Conservation (phyloP, 805 yeast genomes). For the Starmerella khaoyaiensis region DNA sequence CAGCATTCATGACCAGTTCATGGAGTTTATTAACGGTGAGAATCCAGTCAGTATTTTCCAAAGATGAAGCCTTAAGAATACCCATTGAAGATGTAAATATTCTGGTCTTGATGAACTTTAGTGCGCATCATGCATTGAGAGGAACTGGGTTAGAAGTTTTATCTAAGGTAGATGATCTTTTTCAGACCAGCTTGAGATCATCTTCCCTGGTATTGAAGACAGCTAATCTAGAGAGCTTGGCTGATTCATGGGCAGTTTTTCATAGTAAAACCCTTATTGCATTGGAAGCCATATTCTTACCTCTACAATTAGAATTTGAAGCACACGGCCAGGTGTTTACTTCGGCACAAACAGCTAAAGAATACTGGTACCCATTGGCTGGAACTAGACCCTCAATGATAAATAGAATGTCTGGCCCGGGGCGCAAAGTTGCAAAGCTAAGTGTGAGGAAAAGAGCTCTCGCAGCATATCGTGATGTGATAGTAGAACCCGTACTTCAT, state of each 20-base stretch:
- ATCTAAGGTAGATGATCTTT: constrained; percentile 35
- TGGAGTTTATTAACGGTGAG: constrained; percentile 37
- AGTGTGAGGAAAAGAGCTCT: constrained; percentile 25
- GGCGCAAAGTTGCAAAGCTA: constrained; percentile 13
- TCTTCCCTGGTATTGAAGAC: constrained; percentile 21
- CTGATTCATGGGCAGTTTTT: constrained; percentile 45
- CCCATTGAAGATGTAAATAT: constrained; percentile 48
- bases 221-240: constrained; percentile 21
- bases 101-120: constrained; percentile 33
- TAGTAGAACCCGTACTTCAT: constrained; percentile 26
- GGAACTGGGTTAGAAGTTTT: constrained; percentile 31
- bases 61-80: constrained; percentile 34
- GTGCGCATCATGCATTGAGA: constrained; percentile 30
- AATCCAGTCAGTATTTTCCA: constrained; percentile 36
- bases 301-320: constrained; percentile 41
- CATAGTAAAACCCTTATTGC: constrained; percentile 44
- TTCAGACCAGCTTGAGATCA: constrained; percentile 32
- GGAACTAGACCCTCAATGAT: constrained; percentile 8
- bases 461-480: constrained; percentile 28
- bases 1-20: constrained; percentile 34
- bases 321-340: constrained; percentile 32
- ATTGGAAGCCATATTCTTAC: constrained; percentile 48
- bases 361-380: constrained; percentile 27
- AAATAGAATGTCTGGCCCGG: background rate
- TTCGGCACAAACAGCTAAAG: constrained; percentile 28